Percentiles rank a stretch among this genome's conserved stretches.
Evolutionary conservation across 257 asterid genomes (phyloP).

Genomic region (Fraxinus cuspidata): DNA sequence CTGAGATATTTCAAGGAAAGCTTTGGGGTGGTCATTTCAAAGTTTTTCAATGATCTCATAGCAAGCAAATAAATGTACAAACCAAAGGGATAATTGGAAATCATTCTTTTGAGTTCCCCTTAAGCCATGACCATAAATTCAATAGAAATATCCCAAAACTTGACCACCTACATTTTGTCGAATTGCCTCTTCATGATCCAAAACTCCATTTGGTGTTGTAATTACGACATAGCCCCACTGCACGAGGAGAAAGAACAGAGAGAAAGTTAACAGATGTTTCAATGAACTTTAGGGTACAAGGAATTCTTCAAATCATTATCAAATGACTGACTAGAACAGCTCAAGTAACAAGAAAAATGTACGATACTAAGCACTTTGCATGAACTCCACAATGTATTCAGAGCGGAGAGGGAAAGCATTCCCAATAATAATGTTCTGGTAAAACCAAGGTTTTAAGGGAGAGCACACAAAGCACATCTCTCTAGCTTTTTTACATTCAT

Average conservation of each 20-base stretch:
- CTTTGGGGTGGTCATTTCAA: neutral
- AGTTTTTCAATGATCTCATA: slow-evolving; percentile 8
- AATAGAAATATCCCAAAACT: slow-evolving; percentile 90
- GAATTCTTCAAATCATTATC: neutral
- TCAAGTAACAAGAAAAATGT: neutral
- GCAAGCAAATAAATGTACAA: slow-evolving; percentile 7
- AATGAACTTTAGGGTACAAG: neutral
- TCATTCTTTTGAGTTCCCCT: slow-evolving; percentile 13
- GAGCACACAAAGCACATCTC: neutral
- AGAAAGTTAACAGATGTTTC: slow-evolving; percentile 7
- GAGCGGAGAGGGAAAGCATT: neutral
- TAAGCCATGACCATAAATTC: slow-evolving; percentile 29
- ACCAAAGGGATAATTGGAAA: slow-evolving; percentile 13
- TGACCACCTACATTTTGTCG: slow-evolving; percentile 90
- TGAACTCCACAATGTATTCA: neutral
- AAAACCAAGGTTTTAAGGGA: neutral
- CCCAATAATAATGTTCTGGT: neutral
- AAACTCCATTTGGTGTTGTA: slow-evolving; percentile 90
- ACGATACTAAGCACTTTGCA: neutral
- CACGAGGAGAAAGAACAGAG: slow-evolving; percentile 17
- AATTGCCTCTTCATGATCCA: slow-evolving; percentile 95
- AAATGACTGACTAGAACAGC: slow-evolving; percentile 3
- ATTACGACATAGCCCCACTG: slow-evolving; percentile 98
- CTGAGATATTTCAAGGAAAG: neutral
- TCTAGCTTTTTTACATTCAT: neutral